Evolutionary conservation across 148 eudicot genomes (phyloP), one percentile per base, ranked within the genome.

Genomic region (Rhododendron kiyosumense): DNA sequence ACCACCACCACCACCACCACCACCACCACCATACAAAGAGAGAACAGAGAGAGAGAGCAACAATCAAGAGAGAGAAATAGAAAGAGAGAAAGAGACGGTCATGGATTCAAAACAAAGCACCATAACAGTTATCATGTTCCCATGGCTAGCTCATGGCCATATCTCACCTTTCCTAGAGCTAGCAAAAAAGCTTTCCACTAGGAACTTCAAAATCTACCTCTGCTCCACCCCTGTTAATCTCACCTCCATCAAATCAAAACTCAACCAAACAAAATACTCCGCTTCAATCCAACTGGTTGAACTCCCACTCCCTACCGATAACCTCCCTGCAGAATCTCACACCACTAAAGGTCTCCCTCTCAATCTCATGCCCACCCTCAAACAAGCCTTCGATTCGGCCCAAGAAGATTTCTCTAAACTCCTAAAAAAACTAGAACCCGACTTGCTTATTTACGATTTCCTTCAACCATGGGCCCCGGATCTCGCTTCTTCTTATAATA

Each of bases 331-430:
- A 17, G 30, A 82, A 49, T 36, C 28, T 51, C 83, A 81, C 88
- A 49, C 81, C 73, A 34, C 78, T 20, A 67, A 81, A 49, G 75
- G 78, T 34, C 85, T 79, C 46, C 87, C 88, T 86, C 46, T 67
- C 7, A 17, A 74, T 11, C 85, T 59, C 63, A 61, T 85, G 83
- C 76, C 45, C 12, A 46, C 59, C 52, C 69, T 85, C 11, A 79
- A 78, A 79, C 13, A 43, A 28, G 81, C 86, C 67, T 85, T 78
- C 0, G 86, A 85, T 24, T 59, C 26, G 0, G 57, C 78, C 51
- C 77, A 36, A 20, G 46, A 76, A 5, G 22, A 79, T 22, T 82
- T 82, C 26, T 22, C 84, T 0, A 20, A 20, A 12, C 24, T 82
- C 84, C 84, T 82, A 11, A 4, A 59, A 82, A 10, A 26, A 7